Base-by-base conservation (phyloP, 345 rosid species). In the Eucalyptus cladocalyx region DNA sequence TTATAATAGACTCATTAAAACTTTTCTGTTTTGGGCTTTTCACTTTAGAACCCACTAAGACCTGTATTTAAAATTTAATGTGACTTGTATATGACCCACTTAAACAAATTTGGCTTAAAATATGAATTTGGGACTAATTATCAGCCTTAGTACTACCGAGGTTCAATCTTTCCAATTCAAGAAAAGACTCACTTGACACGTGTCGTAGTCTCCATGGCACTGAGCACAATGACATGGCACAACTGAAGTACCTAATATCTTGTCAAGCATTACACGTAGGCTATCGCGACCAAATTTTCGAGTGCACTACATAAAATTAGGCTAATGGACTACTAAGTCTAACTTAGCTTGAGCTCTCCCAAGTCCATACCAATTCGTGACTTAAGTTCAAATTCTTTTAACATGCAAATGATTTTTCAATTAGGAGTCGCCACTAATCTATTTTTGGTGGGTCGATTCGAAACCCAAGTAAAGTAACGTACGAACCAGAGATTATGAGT, bases 381-480 rank as follows among this genome's bases (percentile, higher is more conserved):
- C 6, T 48, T 13, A 48, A 1, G 50, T 48, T 48, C 50, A 48
- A 48, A 48, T 47, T 48, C 2, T 48, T 48, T 48, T 48, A 48
- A 13, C 50, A 48, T 48, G 2, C 2, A 13, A 48, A 48, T 13
- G 6, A 13, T 47, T 47, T 47, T 47, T 47, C 48, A 47, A 47
- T 47, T 47, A 47, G 4, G 50, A 48, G 1, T 13, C 15, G 1
- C 16, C 50, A 48, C 5, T 48, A 48, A 48, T 48, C 50, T 13
- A 14, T 13, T 48, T 48, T 4, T 0, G 6, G 6, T 48, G 15
- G 6, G 6, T 48, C 2, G 16, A 48, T 48, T 13, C 13, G 16
- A 48, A 14, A 48, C 50, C 5, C 15, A 48, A 48, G 16, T 48
- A 2, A 12, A 48, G 15, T 48, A 48, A 48, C 5, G 9, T 47